Conservation (phyloP, 768 basidiomycete species). For the Suillus fuscotomentosus region DNA sequence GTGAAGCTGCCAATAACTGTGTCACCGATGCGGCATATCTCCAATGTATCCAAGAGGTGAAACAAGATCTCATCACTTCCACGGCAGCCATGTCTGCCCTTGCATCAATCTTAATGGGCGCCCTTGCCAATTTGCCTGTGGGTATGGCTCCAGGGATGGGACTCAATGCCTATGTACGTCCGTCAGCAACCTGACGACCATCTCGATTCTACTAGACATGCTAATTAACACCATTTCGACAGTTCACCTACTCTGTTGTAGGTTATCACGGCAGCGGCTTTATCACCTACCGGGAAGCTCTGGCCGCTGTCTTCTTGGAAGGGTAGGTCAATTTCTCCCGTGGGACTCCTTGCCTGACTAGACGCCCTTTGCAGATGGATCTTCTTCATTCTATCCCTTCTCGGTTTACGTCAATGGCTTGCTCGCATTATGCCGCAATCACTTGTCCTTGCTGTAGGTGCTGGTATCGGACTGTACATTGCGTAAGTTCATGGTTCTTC, state of each 20-base stretch:
- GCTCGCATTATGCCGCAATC: conserved; percentile 88
- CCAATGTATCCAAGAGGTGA: conserved; percentile 58
- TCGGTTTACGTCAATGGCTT: conserved; percentile 89
- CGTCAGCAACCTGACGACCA: not conserved
- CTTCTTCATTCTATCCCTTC: conserved; percentile 74
- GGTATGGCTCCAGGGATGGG: conserved; percentile 87
- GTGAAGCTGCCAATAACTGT: conserved; percentile 59
- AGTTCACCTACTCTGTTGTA: conserved; percentile 89
- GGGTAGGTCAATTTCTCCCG: conserved; percentile 47
- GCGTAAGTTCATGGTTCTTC: conserved; percentile 48
- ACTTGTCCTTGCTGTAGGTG: conserved; percentile 78
- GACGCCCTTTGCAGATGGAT: conserved; percentile 54
- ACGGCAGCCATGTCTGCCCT: conserved; percentile 79
- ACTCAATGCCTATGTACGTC: conserved; percentile 73
- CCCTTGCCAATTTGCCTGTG: conserved; percentile 85
- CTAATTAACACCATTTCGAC: conserved; percentile 7
- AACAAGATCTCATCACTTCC: conserved; percentile 77
- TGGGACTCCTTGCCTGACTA: not conserved
- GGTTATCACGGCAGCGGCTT: conserved; percentile 74
- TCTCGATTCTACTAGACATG: not conserved
- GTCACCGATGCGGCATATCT: conserved; percentile 50
- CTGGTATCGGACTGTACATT: conserved; percentile 87
- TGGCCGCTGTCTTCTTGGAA: conserved; percentile 85
- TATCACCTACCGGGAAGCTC: conserved; percentile 75
- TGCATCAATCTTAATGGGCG: conserved; percentile 78